Base-by-base conservation (phyloP, 169 alveolate species). In the Ichthyophthirius multifiliis region DNA sequence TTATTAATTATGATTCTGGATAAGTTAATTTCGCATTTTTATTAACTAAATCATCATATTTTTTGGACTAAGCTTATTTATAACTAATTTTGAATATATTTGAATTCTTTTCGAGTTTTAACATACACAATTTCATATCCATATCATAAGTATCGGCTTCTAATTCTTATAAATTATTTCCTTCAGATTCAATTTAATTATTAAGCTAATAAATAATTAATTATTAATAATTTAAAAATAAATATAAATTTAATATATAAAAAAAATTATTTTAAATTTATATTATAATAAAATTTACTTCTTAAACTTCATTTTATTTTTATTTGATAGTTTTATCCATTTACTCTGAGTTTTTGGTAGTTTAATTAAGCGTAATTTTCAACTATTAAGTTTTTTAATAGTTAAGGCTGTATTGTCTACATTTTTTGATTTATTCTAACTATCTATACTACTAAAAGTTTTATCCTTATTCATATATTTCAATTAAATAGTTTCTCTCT, bases 401-500 rank as follows among this genome's bases (percentile, higher is more conserved):
- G 81, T 75, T 80, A 83, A 55, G 71, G 92, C 79, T 83, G 86
- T 63, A 83, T 83, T 35, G 78, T 78, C 80, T 35, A 18, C 37
- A 43, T 41, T 34, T 23, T 41, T 30, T 73, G 73, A 5, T 76
- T 7, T 46, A 45, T 65, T 16, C 55, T 39, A 10, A 44, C 81
- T 43, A 43, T 64, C 84, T 65, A 74, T 55, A 81, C 47, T 67
- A 67, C 74, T 78, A 31, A 65, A 63, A 74, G 86, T 90, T 62
- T 91, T 91, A 13, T 76, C 97, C 84, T 90, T 92, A 30, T 96
- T 93, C 13, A 89, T 89, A 63, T 96, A 91, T 75, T 94, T 93
- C 41, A 93, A 82, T 82, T 94, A 91, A 18, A 94, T 93, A 48
- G 95, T 91, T 75, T 94, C 97, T 83, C 97, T 93, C 80, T 95